phyloP scores from a whole-genome alignment of 345 rosid species.

The Acer campestre region DNA sequence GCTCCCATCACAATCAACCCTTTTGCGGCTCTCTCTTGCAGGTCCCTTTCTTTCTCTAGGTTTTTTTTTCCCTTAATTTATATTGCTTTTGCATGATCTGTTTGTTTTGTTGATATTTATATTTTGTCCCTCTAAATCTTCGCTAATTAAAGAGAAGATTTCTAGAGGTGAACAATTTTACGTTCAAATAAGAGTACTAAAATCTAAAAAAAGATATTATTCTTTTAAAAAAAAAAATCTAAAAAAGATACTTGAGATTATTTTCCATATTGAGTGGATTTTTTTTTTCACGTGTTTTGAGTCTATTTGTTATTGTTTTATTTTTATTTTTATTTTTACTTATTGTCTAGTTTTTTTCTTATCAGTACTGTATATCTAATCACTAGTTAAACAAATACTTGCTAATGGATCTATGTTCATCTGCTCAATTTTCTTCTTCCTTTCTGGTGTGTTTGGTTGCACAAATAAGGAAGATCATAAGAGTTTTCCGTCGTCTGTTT shows the following conservation, averaged over 20 bases:
- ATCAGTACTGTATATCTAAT: background rate
- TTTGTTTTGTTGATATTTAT: background rate
- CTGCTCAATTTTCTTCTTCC: background rate
- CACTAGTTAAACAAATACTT: too few relatives aligned
- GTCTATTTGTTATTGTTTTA: background rate
- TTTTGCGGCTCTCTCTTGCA: background rate
- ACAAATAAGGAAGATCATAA: background rate
- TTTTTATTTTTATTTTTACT: too few relatives aligned
- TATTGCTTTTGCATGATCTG: background rate
- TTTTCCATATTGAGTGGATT: background rate
- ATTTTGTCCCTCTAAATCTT: background rate
- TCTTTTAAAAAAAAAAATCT: too few relatives aligned
- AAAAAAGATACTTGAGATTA: conserved; percentile 8
- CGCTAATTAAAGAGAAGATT: background rate
- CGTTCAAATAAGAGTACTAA: background rate
- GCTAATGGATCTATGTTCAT: too few relatives aligned
- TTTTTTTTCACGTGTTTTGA: background rate
- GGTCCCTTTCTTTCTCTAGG: conserved; percentile 8
- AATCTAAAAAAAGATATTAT: too few relatives aligned
- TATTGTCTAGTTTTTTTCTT: background rate
- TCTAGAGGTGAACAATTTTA: background rate
- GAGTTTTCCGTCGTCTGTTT: background rate
- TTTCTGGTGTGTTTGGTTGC: background rate
- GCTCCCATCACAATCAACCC: conserved; percentile 6
- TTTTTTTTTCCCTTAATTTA: background rate